Base-by-base conservation (phyloP, 1,284 basidiomycete genomes). In the Mycena sp. region DNA sequence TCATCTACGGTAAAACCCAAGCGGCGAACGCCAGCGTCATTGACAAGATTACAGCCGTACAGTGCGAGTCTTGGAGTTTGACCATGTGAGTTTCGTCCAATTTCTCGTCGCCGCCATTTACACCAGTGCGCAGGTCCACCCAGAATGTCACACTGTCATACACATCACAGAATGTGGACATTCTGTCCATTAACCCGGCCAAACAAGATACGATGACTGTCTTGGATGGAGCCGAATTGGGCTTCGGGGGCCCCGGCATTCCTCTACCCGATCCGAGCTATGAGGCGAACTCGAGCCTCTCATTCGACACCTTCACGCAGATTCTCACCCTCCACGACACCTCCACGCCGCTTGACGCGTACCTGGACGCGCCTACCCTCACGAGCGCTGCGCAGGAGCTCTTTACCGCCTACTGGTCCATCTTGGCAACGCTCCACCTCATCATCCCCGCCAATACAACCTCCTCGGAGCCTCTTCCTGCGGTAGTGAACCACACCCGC, bases 371-470 rank as follows among this genome's bases (percentile, higher is more conserved):
- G n/a, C 17, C 57, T 14, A n/a, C 17, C 48, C 40, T 12, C 23
- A 6, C 57, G 51, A 21, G 29, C 16, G 38, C 48, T 59, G 6
- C 51, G 32, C 30, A n/a, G n/a, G n/a, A n/a, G n/a, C n/a, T n/a
- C n/a, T n/a, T n/a, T n/a, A 26, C 46, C 5, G 25, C 28, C 37
- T 59, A 59, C 45, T 49, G 57, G 48, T 11, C 57, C 12, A 44
- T 59, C 19, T 51, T 6, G 28, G 57, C 57, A 6, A 3, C 48
- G 21, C 51, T 4, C 35, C 21, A 59, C 38, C 48, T 51, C 10
- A 17, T 50, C 19, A 19, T 37, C 29, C n/a, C 28, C 3, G 23
- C 26, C 28, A n/a, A 21, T 23, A 5, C 19, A 16, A 21, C 19
- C 21, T 10, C 25, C 44, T 10, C 6, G 28, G 37, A 10, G 5